Evolutionary conservation across 2,329 filamentous ascomycete species (phyloP).

Genomic region (Pyrenophora seminiperda): DNA sequence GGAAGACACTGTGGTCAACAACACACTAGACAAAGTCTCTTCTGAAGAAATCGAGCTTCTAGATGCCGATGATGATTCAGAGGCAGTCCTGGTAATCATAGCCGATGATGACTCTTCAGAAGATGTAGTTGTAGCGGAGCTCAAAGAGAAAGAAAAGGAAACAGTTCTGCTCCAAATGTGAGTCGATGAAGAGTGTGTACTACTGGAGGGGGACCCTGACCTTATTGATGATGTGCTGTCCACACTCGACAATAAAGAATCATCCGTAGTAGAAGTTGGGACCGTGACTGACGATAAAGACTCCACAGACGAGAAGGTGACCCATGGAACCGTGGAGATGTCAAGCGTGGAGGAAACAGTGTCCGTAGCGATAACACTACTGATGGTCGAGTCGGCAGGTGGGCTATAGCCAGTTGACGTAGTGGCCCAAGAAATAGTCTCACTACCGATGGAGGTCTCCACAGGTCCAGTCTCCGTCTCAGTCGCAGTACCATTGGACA

Average conservation of each 20-base stretch:
- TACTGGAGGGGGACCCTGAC: background rate
- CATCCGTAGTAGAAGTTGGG: constrained; percentile 1
- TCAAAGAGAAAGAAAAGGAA: constrained; percentile 3
- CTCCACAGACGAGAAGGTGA: constrained; percentile 5
- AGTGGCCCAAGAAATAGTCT: background rate
- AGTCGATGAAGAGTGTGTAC: background rate
- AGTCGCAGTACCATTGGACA: constrained; percentile 9
- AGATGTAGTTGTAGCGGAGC: background rate
- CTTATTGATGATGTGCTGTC: background rate
- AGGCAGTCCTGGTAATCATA: background rate
- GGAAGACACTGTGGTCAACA: background rate
- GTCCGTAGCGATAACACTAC: background rate
- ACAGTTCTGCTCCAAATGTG: constrained; percentile 8
- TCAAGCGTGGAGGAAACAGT: constrained; percentile 3
- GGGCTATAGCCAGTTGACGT: constrained; percentile 12
- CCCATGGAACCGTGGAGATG: constrained; percentile 7
- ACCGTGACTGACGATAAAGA: background rate
- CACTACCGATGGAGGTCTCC: constrained; percentile 3
- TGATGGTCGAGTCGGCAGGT: constrained; percentile 7
- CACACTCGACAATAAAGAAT: background rate
- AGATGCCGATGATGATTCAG: background rate
- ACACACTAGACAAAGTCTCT: background rate
- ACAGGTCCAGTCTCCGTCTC: constrained; percentile 2
- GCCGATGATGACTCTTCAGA: constrained; percentile 1
- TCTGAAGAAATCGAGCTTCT: background rate